Evolutionary conservation across 1,284 basidiomycete species (phyloP), one percentile per base, ranked within the genome.

Genomic region (Spongispora temasekensis): DNA sequence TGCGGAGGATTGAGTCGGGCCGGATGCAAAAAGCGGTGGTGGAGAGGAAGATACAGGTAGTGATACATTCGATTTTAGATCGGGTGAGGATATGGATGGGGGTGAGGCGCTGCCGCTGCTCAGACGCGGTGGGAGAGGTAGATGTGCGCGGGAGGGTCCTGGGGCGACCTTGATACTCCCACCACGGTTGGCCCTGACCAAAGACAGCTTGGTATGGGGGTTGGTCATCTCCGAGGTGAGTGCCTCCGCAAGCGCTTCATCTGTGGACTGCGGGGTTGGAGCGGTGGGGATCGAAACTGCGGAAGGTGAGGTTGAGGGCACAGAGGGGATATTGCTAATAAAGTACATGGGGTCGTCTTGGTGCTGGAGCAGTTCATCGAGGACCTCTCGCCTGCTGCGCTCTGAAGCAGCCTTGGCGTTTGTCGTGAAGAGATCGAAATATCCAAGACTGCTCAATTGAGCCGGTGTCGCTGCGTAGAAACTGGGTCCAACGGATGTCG

Each of bases 301-400:
- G 3, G 30, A 15, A 7, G 42, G 5, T 12, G 32, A 25, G 10
- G 12, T 6, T 15, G 34, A 25, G 7, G 53, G 31, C 3, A 34
- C 34, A 7, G 28, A 2, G 1, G 30, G 61, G 40, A 55, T 51
- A 60, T 65, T n/a, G 27, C 19, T 9, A 53, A 80, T 60, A 74
- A 85, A 89, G 66, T 84, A 87, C 64, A 90, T 69, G 2, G 88
- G 88, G 70, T 90, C 87, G 54, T 88, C 84, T 69, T 90, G 82
- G 62, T 88, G 82, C 61, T 79, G 67, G 42, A 90, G 68, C 32
- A 91, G 69, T 68, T 91, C 88, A 55, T 88, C 84, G 55, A 91
- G 72, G 3, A 89, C 74, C 23, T 75, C 78, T 53, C 77, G 76
- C 61, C 81, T 78, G 55, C 80, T 87, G 59, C 76, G 77, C 59